Percentiles rank a stretch among this genome's conserved stretches.
Evolutionary conservation across 257 asterid genomes (phyloP).

Genomic region (Handroanthus guayacan): DNA sequence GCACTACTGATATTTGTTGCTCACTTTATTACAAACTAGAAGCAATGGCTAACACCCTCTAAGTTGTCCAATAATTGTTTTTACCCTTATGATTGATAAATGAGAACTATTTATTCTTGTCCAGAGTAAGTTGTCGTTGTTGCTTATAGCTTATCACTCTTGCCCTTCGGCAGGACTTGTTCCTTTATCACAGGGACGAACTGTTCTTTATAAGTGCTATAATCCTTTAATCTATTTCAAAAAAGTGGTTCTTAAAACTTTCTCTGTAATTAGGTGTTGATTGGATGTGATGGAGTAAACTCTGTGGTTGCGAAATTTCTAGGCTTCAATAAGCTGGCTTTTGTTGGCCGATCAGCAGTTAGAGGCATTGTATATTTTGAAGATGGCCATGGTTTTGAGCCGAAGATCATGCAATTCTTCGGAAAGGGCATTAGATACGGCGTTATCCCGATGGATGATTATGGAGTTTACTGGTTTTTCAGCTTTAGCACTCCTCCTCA

Average conservation of each 20-base stretch:
- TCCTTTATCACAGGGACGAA: no score
- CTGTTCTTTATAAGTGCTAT: no score
- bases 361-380: conserved; percentile 45
- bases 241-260: neutral
- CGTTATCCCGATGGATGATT: conserved; percentile 48
- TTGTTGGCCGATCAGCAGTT: conserved; percentile 44
- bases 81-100: no score
- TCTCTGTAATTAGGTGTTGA: conserved; percentile 44
- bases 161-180: no score
- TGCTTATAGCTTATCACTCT: no score
- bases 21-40: no score
- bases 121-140: no score
- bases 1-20: no score
- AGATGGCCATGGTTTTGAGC: conserved; percentile 50
- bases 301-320: conserved; percentile 59
- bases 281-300: conserved; percentile 65
- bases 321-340: conserved; percentile 47
- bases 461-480: conserved; percentile 54
- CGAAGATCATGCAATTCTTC: conserved; percentile 41
- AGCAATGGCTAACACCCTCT: neutral
- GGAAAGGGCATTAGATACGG: conserved; percentile 56
- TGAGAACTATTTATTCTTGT: no score
- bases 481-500: conserved; percentile 40
- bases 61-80: no score
- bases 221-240: no score